Base-by-base conservation (phyloP, 768 basidiomycete species). In the Termitomyces sp. region DNA sequence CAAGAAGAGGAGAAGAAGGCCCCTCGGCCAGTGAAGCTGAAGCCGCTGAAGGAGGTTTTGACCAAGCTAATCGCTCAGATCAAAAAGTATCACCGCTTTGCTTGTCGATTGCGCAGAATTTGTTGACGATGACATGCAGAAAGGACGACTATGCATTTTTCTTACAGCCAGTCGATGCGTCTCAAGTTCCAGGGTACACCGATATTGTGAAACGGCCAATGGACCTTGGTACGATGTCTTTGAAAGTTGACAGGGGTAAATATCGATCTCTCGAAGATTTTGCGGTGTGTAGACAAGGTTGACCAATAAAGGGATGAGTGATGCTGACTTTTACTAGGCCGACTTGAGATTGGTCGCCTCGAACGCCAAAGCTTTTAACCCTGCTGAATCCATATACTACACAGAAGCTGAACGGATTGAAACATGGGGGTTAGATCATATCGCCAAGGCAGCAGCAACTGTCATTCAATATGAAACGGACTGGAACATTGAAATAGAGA, bases 101-200 rank as follows among this genome's bases (percentile, higher is more conserved):
- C 38, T 45, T 22, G 52, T 32, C 42, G 2, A 18, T n/a, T n/a
- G 29, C 35, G 43, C 41, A 22, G 40, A 47, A 4, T 54, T 54
- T 6, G 42, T 55, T 66, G 46, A 65, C 40, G 29, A 36, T 18
- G 25, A 38, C 25, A 45, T 31, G 16, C 60, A 91, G 90, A 74
- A 91, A 87, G 68, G 90, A 91, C 65, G 88, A 89, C 69, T 92
- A 92, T 75, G 89, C 86, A 2, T 91, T 91, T 69, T 92, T 92
- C 66, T 68, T 91, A 52, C 63, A 69, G 35, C 89, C 89, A 1
- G 90, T 92, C 6, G 77, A 90, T 66, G 66, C 69, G 0, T 66
- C 72, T 2, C 76, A 80, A 59, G 84, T 89, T 0, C 78, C 84
- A 11, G 83, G 83, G 1, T 88, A 88, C 59, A 53, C 73, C 12